phyloP scores from a whole-genome alignment of 2,329 filamentous ascomycete genomes.

The Seiridium cupressi region DNA sequence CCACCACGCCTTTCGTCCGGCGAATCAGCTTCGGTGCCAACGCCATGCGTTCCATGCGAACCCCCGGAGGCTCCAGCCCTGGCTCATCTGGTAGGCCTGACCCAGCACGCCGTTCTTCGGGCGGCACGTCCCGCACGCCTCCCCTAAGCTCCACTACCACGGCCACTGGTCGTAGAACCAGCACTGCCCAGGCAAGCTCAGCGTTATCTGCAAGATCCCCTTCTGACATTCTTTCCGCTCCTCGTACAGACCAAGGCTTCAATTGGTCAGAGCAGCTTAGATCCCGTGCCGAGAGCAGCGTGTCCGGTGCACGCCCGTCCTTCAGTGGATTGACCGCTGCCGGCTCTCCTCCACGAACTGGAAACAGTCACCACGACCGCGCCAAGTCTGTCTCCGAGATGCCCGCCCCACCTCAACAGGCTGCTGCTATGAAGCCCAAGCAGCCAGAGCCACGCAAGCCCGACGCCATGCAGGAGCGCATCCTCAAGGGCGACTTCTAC shows the following conservation, averaged over 20 bases:
- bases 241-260: constrained; percentile 83
- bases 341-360: constrained; percentile 40
- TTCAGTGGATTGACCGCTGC: constrained; percentile 44
- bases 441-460: constrained; percentile 64
- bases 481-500: constrained; percentile 96
- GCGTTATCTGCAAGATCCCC: constrained; percentile 53
- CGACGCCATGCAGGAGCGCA: constrained; percentile 94
- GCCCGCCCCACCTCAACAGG: constrained; percentile 54
- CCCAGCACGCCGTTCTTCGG: constrained; percentile 22
- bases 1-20: constrained; percentile 74
- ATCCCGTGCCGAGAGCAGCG: constrained; percentile 81
- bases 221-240: constrained; percentile 62
- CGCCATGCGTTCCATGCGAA: constrained; percentile 69
- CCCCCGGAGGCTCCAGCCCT: constrained; percentile 55
- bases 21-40: constrained; percentile 89
- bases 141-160: constrained; percentile 29
- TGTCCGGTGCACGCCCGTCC: constrained; percentile 54
- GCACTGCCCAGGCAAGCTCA: constrained; percentile 56
- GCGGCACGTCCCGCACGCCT: constrained; percentile 21
- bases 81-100: constrained; percentile 60
- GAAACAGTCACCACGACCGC: constrained; percentile 54
- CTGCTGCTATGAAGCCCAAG: constrained; percentile 43
- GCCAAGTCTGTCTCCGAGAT: constrained; percentile 69
- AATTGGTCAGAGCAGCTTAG: constrained; percentile 97
- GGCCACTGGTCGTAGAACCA: constrained; percentile 30